Percentiles rank a stretch among this genome's conserved stretches.
Evolutionary conservation across 345 rosid genomes (phyloP).

Genomic region (Salix exigua): DNA sequence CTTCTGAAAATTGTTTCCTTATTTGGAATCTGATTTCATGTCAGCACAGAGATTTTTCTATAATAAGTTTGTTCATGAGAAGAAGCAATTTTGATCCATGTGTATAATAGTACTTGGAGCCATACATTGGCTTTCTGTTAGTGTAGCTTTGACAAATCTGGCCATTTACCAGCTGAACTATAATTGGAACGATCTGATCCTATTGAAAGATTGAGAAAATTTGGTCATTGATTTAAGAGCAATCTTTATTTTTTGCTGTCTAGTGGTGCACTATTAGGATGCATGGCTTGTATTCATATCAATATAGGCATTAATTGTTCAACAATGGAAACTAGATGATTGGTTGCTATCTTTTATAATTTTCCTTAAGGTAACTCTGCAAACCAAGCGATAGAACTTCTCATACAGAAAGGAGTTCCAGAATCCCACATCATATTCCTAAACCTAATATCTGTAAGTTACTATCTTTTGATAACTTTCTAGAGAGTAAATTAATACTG

Average conservation of each 20-base stretch:
- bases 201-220: neutral
- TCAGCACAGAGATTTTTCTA: neutral
- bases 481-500: neutral
- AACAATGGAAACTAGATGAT: neutral
- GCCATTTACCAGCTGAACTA: neutral
- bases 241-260: neutral
- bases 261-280: neutral
- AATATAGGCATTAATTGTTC: neutral
- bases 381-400: conserved; percentile 84
- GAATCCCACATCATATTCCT: conserved; percentile 94
- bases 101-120: neutral
- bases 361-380: conserved; percentile 78
- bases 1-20: neutral
- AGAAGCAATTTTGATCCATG: no score
- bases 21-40: neutral
- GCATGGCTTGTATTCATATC: neutral
- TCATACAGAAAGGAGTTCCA: conserved; percentile 89
- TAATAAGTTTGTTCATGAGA: neutral
- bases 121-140: neutral
- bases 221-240: neutral
- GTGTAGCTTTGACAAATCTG: neutral
- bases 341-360: neutral
- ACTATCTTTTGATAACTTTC: neutral
- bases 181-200: neutral
- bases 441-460: conserved; percentile 82